phyloP scores from a whole-genome alignment of 2,329 filamentous ascomycete genomes.

The Gyromitra esculenta region DNA sequence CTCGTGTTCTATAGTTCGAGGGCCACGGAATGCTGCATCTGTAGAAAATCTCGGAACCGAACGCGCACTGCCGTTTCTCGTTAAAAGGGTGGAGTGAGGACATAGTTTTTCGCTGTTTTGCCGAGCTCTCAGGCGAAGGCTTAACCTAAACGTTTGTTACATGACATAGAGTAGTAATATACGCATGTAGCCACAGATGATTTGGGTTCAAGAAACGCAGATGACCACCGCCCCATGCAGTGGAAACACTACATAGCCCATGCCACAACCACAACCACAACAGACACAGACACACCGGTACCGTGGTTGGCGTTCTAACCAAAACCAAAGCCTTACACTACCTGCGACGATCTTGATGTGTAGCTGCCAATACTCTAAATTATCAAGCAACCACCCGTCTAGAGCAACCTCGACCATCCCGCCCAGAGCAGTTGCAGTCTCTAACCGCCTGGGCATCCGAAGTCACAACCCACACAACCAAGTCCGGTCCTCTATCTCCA shows the following conservation, averaged over 20 bases:
- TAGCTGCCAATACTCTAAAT: neutral
- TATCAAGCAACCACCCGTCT: slow-evolving; percentile 36
- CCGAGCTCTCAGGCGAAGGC: neutral
- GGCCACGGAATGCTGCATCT: neutral
- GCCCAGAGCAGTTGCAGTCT: neutral
- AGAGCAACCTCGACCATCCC: neutral
- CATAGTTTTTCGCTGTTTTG: slow-evolving; percentile 4
- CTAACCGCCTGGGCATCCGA: neutral
- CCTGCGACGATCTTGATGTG: slow-evolving; percentile 8
- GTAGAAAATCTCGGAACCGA: slow-evolving; percentile 12
- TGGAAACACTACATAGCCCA: neutral
- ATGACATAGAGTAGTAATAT: neutral
- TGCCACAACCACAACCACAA: slow-evolving; percentile 6
- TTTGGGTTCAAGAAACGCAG: slow-evolving; percentile 17
- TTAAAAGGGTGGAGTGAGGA: neutral
- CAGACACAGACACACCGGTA: slow-evolving; percentile 1
- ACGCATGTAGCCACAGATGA: neutral
- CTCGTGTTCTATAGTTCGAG: neutral
- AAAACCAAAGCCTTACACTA: slow-evolving; percentile 10
- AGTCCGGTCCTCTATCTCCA: neutral
- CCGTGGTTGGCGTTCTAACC: slow-evolving; percentile 5
- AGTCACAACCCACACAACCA: neutral
- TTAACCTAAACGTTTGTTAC: neutral
- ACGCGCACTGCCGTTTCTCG: neutral
- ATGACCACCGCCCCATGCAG: neutral